Percentiles rank a stretch among this genome's conserved stretches.
These are phyloP conservation scores for Botrytis deweyae DNA, from an alignment of 2,329 filamentous ascomycete genomes.

Conservation along the genomic window DNA sequence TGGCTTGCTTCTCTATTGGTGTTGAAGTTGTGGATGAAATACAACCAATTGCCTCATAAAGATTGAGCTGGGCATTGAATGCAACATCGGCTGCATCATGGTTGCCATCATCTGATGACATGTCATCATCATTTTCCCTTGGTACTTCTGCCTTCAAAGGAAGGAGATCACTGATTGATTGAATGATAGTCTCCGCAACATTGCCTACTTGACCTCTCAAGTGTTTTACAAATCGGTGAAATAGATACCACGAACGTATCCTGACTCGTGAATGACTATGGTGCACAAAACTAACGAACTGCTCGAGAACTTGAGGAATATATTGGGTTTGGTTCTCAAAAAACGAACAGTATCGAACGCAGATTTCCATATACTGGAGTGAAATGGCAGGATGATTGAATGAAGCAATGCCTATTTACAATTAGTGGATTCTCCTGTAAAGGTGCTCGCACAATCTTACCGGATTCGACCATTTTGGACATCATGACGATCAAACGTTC, in stretches of 20 bases:
- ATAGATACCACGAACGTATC: conserved; percentile 93
- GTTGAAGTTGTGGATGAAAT: conserved; percentile 81
- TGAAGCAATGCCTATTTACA: conserved; percentile 68
- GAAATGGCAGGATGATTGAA: conserved; percentile 90
- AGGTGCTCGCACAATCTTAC: conserved; percentile 50
- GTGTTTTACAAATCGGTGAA: conserved; percentile 88
- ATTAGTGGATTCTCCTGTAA: conserved; percentile 33
- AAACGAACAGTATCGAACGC: conserved; percentile 87
- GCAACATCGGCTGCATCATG: conserved; percentile 87
- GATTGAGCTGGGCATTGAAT: conserved; percentile 86
- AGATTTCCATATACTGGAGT: conserved; percentile 97
- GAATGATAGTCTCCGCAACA: conserved; percentile 86
- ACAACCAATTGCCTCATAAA: conserved; percentile 92
- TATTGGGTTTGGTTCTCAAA: conserved; percentile 82
- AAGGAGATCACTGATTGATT: conserved; percentile 83
- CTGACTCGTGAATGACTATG: conserved; percentile 84
- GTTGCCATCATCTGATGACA: conserved; percentile 92
- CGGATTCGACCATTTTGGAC: conserved; percentile 89
- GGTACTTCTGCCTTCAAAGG: conserved; percentile 88
- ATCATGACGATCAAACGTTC: conserved; percentile 89
- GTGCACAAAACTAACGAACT: conserved; percentile 87
- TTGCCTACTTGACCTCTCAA: conserved; percentile 81
- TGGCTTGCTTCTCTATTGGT: conserved; percentile 77
- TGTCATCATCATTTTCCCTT: conserved; percentile 75
- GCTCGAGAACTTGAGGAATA: conserved; percentile 84